Evolutionary conservation across 176 grass and related monocot species (phyloP), one percentile per base, ranked within the genome.

Genomic region (Oryza glaberrima): DNA sequence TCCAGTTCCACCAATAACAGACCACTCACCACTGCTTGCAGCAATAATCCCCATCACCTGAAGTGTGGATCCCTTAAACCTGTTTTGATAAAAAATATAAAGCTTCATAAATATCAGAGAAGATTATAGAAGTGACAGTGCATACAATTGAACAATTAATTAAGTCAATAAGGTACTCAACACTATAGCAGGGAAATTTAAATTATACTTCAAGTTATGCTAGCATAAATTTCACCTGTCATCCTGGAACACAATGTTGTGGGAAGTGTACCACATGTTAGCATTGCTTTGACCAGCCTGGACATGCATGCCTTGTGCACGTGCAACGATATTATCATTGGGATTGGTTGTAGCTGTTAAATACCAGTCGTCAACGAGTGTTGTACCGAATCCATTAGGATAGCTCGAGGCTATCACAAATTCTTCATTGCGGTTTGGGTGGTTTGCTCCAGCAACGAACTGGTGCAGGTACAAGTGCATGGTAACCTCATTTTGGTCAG

Each of bases 391-490:
- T 26, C 43, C 43, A 34, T 47, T 8, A 11, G 41, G 15, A 67
- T 45, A 11, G 5, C 15, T 11, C 6, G 64, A 4, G 14, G 13
- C 1, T 67, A 67, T 20, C 2, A 79, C 14, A 5, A 48, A 32
- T 49, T 32, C 77, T 26, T 79, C 77, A 5, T 48, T 79, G 16
- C 22, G 63, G 9, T 66, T 67, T 79, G 77, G 77, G 41, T 66
- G 7, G 4, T 28, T 30, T 19, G n/a, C 61, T 32, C 63, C 41
- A 46, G 41, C 14, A 19, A 32, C 60, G 0, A 79, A 79, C 14
- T 79, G 77, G 43, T 79, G 77, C 60, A 79, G 3, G 22, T 63
- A 79, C 23, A 79, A 16, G 7, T 66, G 38, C 63, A 79, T 19
- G 44, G 7, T 66, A 46, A 79, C 3, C 43, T 48, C 43, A 34